A percentile compares a stretch with the other conserved stretches of the same genome.
Evolutionary conservation across 2,329 filamentous ascomycete genomes (phyloP).

Genomic region (Cladosporium cucumerinum): DNA sequence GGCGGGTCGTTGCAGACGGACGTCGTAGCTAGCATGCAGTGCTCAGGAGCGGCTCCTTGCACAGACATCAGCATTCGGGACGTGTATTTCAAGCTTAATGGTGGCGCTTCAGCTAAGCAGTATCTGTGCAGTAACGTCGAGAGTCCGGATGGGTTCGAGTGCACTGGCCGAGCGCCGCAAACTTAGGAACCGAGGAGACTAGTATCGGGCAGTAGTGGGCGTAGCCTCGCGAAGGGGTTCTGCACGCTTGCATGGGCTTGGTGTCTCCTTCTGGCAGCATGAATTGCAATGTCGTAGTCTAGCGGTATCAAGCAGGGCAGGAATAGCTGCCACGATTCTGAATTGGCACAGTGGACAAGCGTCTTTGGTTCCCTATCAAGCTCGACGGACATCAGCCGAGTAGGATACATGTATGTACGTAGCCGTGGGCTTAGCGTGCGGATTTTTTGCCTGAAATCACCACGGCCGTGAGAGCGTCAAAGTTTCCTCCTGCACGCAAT

Average conservation of each 20-base stretch:
- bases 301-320: not conserved
- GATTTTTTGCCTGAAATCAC: conserved; percentile 10
- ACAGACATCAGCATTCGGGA: conserved; percentile 18
- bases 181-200: not conserved
- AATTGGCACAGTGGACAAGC: not conserved
- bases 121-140: conserved; percentile 14
- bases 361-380: not conserved
- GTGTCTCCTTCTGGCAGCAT: not conserved
- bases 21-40: conserved; percentile 28
- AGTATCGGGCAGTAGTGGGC: not conserved
- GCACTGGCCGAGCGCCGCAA: conserved; percentile 8
- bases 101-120: not conserved
- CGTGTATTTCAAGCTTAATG: not conserved
- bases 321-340: not conserved
- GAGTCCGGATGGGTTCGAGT: conserved; percentile 6
- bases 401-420: not conserved
- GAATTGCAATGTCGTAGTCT: not conserved
- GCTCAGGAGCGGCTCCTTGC: conserved; percentile 29
- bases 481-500: not conserved
- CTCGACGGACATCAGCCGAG: not conserved
- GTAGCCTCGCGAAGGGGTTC: not conserved
- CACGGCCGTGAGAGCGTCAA: not conserved
- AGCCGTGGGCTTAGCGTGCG: not conserved
- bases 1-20: conserved; percentile 28
- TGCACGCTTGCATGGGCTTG: not conserved